phyloP scores from a whole-genome alignment of 1,139 yeast species.

The Candida sojae region DNA sequence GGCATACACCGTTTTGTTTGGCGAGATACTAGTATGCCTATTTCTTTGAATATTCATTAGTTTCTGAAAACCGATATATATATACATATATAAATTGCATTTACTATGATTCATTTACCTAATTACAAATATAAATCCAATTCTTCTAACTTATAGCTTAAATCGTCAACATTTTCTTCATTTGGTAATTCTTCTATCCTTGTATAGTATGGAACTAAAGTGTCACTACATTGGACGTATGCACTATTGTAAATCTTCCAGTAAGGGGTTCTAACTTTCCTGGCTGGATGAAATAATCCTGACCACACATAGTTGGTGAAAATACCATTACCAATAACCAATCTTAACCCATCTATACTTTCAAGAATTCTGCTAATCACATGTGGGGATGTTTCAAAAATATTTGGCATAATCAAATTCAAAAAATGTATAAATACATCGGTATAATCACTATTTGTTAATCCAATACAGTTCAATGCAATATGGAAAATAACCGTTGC shows the following conservation, averaged over 20 bases:
- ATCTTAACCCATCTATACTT: conserved; percentile 73
- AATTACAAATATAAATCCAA: conserved; percentile 34
- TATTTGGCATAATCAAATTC: conserved; percentile 77
- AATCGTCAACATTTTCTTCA: conserved; percentile 7
- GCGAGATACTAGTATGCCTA: conserved; percentile 1
- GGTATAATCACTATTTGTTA: conserved; percentile 74
- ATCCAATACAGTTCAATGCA: conserved; percentile 77
- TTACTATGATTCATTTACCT: neutral
- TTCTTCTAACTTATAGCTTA: conserved; percentile 33
- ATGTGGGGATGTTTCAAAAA: conserved; percentile 94
- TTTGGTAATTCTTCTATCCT: conserved; percentile 38
- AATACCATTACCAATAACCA: conserved; percentile 75
- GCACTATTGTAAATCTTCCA: conserved; percentile 84
- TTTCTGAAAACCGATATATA: neutral
- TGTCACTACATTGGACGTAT: conserved; percentile 72
- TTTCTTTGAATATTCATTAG: conserved; percentile 2
- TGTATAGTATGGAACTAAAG: conserved; percentile 86
- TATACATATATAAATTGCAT: too few species aligned
- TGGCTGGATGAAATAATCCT: conserved; percentile 92
- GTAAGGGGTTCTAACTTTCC: conserved; percentile 79
- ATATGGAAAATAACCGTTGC: conserved; percentile 84
- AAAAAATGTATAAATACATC: conserved; percentile 62
- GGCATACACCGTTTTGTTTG: neutral
- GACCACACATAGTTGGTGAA: conserved; percentile 79
- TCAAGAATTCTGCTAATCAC: conserved; percentile 83